Base-by-base conservation (phyloP, 768 basidiomycete genomes). In the Pisolithus microcarpus region DNA sequence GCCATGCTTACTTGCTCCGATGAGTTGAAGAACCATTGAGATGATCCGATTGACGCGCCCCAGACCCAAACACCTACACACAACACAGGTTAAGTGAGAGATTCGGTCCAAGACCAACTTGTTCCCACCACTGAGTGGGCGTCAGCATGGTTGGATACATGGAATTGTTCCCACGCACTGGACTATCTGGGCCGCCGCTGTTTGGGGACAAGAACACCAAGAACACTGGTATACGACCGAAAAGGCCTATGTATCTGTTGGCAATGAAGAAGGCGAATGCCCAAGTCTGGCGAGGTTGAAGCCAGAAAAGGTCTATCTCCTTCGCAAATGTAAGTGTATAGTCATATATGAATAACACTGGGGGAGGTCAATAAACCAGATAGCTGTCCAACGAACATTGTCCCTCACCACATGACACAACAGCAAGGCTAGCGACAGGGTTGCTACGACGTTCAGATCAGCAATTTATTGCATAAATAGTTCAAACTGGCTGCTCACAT, bases 251-350 rank as follows among this genome's bases (percentile, higher is more conserved):
- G 70, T 39, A 51, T 65, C 16, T n/a, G 43, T 73, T 75, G 26
- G 70, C 42, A 51, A 67, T 72, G 61, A 75, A 75, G 7, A 75
- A 55, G 26, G 64, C 58, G 0, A 67, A 62, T 4, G 61, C 68
- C 66, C 65, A 72, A 19, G 62, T 66, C 5, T 69, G 18, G 5
- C 60, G 59, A 18, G 58, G 43, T 48, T 53, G 55, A 5, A 46
- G 51, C 78, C 78, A 79, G 57, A 71, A 74, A 2, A 66, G 61
- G 15, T 72, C 68, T 9, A 75, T 61, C 54, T 80, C 78, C 28
- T 53, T 44, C 1, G 53, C 39, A 5, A 80, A 53, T 0, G 78
- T 80, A 30, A 77, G 59, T 46, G 64, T 38, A 52, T 74, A 77
- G 44, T 79, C 78, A 50, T 74, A 73, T 15, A 70, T 58, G 9